Evolutionary conservation across 257 asterid species (phyloP), one percentile per base, ranked within the genome.

Genomic region (Vinca minor): DNA sequence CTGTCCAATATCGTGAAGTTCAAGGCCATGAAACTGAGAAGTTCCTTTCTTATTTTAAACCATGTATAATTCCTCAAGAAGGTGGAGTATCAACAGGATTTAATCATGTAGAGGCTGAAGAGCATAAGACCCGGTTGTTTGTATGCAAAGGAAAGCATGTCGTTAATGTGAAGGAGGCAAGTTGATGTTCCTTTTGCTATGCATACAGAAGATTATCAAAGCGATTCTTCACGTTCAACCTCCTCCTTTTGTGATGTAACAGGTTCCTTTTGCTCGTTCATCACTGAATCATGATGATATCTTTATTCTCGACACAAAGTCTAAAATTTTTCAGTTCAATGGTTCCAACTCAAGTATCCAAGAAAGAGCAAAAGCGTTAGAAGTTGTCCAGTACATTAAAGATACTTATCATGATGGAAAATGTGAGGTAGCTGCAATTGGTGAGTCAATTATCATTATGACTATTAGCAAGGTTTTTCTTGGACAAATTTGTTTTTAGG

Each of bases 351-450:
- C 99, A 59, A 86, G 83, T 70, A 94, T 94, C 82, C 99, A 90
- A 90, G 99, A 94, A 87, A 84, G 99, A 74, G 99, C 99, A 68
- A 90, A 90, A 83, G 97, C 99, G 59, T 81, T 94, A 65, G 99
- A 94, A 79, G 97, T 94, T 74, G 97, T 90, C 63, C 99, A 90
- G 83, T 90, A 84, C 81, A 77, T 94, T 71, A 94, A 87, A 73
- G 97, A 94, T 83, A 86, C 96, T 52, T 87, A 79, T 73, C 97
- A 94, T 73, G 91, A 86, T 60, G 99, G 99, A 65, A 94, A 90
- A 79, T 94, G 99, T 77, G 99, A 94, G 71, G 74, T 94, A 58
- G 95, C 97, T 76, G 83, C 96, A 57, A 78, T 94, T 69, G 99
- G 99, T 94, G 85, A 84, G 63, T 61, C 64, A 69, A 38, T 69